Evolutionary conservation across 129 eudicot species (phyloP).

Genomic region (Pseudognaphalium luteoalbum): DNA sequence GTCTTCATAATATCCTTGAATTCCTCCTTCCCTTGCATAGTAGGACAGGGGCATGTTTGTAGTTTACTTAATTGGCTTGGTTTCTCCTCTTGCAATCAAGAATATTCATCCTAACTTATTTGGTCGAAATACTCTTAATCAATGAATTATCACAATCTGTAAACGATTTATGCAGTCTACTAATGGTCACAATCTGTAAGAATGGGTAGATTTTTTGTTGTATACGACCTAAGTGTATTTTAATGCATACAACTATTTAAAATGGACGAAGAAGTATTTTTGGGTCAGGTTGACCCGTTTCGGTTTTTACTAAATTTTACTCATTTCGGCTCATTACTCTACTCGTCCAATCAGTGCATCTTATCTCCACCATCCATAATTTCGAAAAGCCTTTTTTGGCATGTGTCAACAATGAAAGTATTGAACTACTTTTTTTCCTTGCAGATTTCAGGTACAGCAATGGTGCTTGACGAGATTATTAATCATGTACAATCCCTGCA

Average conservation of each 20-base stretch:
- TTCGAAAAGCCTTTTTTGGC: not conserved
- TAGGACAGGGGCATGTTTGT: slow-evolving; percentile 15
- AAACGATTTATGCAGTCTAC: not conserved
- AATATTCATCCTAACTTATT: not conserved
- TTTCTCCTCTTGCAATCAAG: not conserved
- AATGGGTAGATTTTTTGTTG: not conserved
- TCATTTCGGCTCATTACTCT: not conserved
- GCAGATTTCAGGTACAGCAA: slow-evolving; percentile 85
- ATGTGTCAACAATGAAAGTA: not conserved
- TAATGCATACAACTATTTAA: not conserved
- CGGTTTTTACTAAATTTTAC: not conserved
- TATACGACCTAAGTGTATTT: not conserved
- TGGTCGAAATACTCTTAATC: not conserved
- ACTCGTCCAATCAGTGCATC: not conserved
- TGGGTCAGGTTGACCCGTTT: not conserved
- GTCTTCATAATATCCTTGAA: not conserved
- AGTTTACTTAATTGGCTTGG: not conserved
- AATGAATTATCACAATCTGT: not conserved
- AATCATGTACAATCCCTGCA: slow-evolving; percentile 83
- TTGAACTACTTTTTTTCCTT: slow-evolving; percentile 6
- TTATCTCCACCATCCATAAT: not conserved
- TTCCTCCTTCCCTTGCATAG: slow-evolving; percentile 15
- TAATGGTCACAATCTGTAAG: not conserved
- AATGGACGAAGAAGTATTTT: not conserved
- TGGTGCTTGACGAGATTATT: slow-evolving; percentile 87